Percentiles rank a stretch among this genome's conserved stretches.
These are phyloP conservation scores for Termitomyces sp. DNA, from an alignment of 768 basidiomycete species.

Conservation along the genomic window DNA sequence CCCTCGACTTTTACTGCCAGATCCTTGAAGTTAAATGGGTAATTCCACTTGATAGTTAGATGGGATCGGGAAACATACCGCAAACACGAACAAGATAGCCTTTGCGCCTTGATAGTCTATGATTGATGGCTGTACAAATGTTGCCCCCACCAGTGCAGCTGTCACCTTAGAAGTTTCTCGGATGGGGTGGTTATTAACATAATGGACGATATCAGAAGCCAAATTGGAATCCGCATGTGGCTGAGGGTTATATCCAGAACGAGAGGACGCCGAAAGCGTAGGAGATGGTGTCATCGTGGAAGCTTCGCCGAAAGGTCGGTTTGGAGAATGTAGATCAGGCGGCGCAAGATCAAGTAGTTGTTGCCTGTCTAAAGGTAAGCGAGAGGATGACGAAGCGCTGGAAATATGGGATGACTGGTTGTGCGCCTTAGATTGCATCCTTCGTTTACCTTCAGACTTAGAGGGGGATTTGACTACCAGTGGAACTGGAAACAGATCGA, in stretches of 20 bases:
- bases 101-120: slow-evolving; percentile 56
- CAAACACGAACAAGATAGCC: slow-evolving; percentile 57
- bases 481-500: slow-evolving; percentile 68
- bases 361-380: background rate
- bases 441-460: slow-evolving; percentile 1
- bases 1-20: slow-evolving; percentile 69
- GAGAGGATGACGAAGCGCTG: slow-evolving; percentile 9
- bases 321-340: slow-evolving; percentile 1
- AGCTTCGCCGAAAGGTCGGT: slow-evolving; percentile 1
- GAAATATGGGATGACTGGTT: slow-evolving; percentile 8
- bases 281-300: slow-evolving; percentile 4
- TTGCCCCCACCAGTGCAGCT: slow-evolving; percentile 50
- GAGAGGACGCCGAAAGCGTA: slow-evolving; percentile 1
- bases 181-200: slow-evolving; percentile 34
- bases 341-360: slow-evolving; percentile 9
- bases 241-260: slow-evolving; percentile 1
- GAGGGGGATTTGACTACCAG: background rate
- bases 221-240: slow-evolving; percentile 12
- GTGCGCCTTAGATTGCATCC: slow-evolving; percentile 2
- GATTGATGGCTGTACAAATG: slow-evolving; percentile 51
- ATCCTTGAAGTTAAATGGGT: slow-evolving; percentile 37
- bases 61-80: slow-evolving; percentile 32
- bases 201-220: slow-evolving; percentile 31
- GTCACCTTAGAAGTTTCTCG: slow-evolving; percentile 50
- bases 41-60: background rate